A percentile compares a stretch with the other conserved stretches of the same genome.
phyloP scores from a whole-genome alignment of 2,329 filamentous ascomycete genomes.

The Ceratocystis albifundus region DNA sequence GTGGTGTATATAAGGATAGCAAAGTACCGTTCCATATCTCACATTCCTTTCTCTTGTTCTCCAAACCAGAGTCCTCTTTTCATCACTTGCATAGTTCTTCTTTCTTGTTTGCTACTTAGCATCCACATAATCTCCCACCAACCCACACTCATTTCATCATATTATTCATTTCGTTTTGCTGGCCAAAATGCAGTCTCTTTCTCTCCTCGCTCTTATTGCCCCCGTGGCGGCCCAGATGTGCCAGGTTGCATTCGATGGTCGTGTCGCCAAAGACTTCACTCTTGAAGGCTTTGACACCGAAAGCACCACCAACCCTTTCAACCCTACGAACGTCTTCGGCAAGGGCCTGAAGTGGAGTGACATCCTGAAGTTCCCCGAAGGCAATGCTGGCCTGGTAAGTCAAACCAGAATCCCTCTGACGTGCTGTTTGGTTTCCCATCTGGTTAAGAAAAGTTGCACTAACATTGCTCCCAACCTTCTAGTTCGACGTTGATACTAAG shows the following conservation, averaged over 20 bases:
- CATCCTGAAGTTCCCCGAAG: conserved; percentile 38
- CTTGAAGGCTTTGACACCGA: conserved; percentile 33
- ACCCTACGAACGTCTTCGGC: conserved; percentile 42
- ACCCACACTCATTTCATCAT: background rate
- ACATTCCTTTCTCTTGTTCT: background rate
- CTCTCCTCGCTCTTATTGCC: conserved; percentile 28
- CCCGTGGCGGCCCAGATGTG: conserved; percentile 23
- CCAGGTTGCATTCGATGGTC: conserved; percentile 34
- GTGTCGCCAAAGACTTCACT: conserved; percentile 33
- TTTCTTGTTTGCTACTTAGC: conserved; percentile 11
- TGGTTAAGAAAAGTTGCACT: background rate
- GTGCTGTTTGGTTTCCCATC: background rate
- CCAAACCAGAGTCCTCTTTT: conserved; percentile 10
- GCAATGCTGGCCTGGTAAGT: conserved; percentile 32
- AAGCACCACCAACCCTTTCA: conserved; percentile 37
- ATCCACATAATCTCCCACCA: background rate
- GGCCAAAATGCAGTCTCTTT: conserved; percentile 24
- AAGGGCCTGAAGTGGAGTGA: conserved; percentile 40
- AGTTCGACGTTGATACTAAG: conserved; percentile 36
- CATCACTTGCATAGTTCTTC: conserved; percentile 12
- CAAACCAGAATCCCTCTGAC: background rate
- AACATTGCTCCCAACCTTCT: conserved; percentile 5
- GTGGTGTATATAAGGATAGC: background rate
- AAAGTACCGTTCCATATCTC: background rate
- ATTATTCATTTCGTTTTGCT: conserved; percentile 15